Evolutionary conservation across 1,284 basidiomycete species (phyloP), one percentile per base, ranked within the genome.

Genomic region (Farysia itapuensis): DNA sequence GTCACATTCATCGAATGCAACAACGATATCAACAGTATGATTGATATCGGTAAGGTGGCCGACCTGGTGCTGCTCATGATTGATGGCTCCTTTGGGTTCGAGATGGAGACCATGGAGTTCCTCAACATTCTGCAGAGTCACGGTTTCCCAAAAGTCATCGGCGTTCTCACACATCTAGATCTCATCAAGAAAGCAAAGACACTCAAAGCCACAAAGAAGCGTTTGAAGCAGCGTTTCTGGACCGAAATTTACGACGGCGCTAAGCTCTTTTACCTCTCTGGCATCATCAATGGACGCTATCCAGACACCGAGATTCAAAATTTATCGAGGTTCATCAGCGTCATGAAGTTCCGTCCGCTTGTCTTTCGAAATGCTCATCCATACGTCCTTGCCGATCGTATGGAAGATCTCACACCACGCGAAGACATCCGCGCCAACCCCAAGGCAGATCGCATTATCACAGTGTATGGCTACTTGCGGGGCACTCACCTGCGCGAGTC

Each of bases 71-170:
- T 99, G 33, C 84, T 98, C 60, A 93, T 97, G 90, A 89, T 98
- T 66, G 95, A 99, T 73, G 94, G 90, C 4, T 92, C 89, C 30
- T 97, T 94, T 77, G 94, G 94, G 1, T 95, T 98, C 68, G 94
- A 99, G 79, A 98, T 98, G 95, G 95, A 98, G 86, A 94, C 91
- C 0, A 98, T 99, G 74, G 94, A 99, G 79, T 97, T 97, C 60
- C 85, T 99, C 51, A 98, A 97, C 67, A 86, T 97, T 57, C 85
- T 99, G 21, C 93, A 96, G 79, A 84, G 90, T 0, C 95, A 99
- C 73, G 95, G 95, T 26, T 94, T 98, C 77, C 95, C 95, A 4
- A 98, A 98, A 81, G 89, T 98, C 70, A 92, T 99, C 56, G 94
- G 94, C 50, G 81, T 99, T 42, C 85, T 99, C 32, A 89, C 92